These are phyloP conservation scores for Physaria fendleri DNA, from an alignment of 345 rosid genomes.

Conservation along the genomic window DNA sequence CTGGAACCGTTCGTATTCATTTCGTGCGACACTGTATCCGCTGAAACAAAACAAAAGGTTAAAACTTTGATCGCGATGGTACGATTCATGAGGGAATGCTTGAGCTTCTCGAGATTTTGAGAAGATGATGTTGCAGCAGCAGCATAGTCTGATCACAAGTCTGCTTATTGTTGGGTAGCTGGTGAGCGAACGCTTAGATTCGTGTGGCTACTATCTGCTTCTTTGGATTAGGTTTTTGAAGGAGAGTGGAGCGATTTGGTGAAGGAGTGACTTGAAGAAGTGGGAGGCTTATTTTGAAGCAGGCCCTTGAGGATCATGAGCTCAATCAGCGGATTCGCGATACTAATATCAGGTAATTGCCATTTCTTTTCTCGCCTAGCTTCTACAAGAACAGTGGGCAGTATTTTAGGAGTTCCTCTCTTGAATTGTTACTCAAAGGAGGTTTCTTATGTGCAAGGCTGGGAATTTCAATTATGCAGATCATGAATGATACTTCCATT, in stretches of 20 bases:
- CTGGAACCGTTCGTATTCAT: no score
- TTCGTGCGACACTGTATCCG: neutral
- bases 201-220: conserved; percentile 30
- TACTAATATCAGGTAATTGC: conserved; percentile 28
- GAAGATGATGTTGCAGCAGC: conserved; percentile 18
- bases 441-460: conserved; percentile 10
- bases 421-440: conserved; percentile 1
- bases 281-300: conserved; percentile 24
- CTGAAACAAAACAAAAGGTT: neutral
- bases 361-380: conserved; percentile 12
- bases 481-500: no score
- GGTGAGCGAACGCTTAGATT: conserved; percentile 47
- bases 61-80: neutral
- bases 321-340: conserved; percentile 24
- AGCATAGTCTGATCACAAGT: conserved; percentile 37
- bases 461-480: no score
- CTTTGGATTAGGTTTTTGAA: conserved; percentile 33
- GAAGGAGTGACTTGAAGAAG: conserved; percentile 11
- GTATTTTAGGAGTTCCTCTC: conserved; percentile 18
- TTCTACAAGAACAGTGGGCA: conserved; percentile 22
- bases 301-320: conserved; percentile 17
- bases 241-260: conserved; percentile 36
- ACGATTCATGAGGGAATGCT: conserved; percentile 32
- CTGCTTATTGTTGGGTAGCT: conserved; percentile 50
- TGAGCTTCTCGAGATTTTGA: conserved; percentile 40